Conservation (phyloP, 2,329 filamentous ascomycete genomes). For the Aspergillus sclerotialis region DNA sequence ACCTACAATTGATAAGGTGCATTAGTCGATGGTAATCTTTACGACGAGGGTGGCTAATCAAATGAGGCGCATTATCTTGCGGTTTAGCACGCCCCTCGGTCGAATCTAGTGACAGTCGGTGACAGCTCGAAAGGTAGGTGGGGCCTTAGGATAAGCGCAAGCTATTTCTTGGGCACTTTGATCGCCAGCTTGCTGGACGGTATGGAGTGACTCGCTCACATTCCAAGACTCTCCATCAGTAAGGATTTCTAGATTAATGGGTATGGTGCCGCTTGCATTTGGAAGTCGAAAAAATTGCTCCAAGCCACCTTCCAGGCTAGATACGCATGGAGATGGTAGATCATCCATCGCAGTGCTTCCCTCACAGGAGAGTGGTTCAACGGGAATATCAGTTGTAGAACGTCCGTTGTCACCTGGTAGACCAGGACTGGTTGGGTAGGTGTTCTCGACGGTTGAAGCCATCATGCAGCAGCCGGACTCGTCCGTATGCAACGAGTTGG, state of each 20-base stretch:
- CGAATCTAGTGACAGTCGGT: not conserved
- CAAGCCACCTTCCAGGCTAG: not conserved
- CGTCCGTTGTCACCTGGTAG: not conserved
- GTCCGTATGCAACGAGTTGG: not conserved
- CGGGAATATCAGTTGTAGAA: not conserved
- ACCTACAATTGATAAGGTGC: not conserved
- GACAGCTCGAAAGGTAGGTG: not conserved
- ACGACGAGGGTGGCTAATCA: not conserved
- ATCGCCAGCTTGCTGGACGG: not conserved
- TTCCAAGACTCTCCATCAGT: not conserved
- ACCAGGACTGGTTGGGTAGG: not conserved
- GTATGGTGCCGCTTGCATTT: not conserved
- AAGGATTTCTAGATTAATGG: not conserved
- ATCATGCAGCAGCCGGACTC: not conserved
- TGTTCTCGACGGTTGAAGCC: not conserved
- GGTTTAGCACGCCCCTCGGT: not conserved
- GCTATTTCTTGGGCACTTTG: constrained; percentile 1
- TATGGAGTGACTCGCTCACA: not conserved
- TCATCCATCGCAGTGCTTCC: not conserved
- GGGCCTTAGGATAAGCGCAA: not conserved
- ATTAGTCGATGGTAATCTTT: not conserved
- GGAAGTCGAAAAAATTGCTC: not conserved
- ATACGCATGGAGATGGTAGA: not conserved
- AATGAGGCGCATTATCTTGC: not conserved
- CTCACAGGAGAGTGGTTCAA: not conserved